Evolutionary conservation across 352 stramenopile species (phyloP).

Genomic region (Globisporangium lucens): DNA sequence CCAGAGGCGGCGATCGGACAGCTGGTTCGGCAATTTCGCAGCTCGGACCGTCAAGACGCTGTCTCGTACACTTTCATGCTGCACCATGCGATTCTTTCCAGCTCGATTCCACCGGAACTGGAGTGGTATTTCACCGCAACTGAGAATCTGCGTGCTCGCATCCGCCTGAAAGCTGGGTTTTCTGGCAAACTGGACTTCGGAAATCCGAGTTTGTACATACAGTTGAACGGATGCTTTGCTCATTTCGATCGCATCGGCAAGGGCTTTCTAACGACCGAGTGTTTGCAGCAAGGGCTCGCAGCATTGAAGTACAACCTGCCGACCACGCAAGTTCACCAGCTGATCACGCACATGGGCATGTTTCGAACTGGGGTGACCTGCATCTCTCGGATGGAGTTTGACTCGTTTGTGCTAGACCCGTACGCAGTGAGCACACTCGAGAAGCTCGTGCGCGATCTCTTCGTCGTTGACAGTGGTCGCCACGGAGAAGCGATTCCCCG

Average conservation of each 20-base stretch:
- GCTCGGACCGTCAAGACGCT: slow-evolving; percentile 20
- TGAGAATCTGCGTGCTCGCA: slow-evolving; percentile 44
- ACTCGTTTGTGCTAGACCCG: slow-evolving; percentile 71
- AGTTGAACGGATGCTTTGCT: slow-evolving; percentile 48
- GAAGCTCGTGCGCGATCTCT: slow-evolving; percentile 33
- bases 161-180: slow-evolving; percentile 34
- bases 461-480: slow-evolving; percentile 17
- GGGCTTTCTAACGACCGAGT: slow-evolving; percentile 42
- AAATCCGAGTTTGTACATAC: slow-evolving; percentile 23
- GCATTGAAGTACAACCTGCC: slow-evolving; percentile 44
- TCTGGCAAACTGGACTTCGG: slow-evolving; percentile 28
- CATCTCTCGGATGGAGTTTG: slow-evolving; percentile 74
- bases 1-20: slow-evolving; percentile 45
- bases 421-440: slow-evolving; percentile 31
- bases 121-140: slow-evolving; percentile 25
- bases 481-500: slow-evolving; percentile 26
- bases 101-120: slow-evolving; percentile 6
- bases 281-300: slow-evolving; percentile 33
- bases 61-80: slow-evolving; percentile 45
- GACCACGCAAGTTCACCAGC: slow-evolving; percentile 27
- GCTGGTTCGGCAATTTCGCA: slow-evolving; percentile 55
- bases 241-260: slow-evolving; percentile 64
- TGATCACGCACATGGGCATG: slow-evolving; percentile 40
- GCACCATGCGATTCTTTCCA: slow-evolving; percentile 13
- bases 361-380: slow-evolving; percentile 37